Base-by-base conservation (phyloP, 495 filamentous ascomycete genomes). In the Alectoria sarmentosa region DNA sequence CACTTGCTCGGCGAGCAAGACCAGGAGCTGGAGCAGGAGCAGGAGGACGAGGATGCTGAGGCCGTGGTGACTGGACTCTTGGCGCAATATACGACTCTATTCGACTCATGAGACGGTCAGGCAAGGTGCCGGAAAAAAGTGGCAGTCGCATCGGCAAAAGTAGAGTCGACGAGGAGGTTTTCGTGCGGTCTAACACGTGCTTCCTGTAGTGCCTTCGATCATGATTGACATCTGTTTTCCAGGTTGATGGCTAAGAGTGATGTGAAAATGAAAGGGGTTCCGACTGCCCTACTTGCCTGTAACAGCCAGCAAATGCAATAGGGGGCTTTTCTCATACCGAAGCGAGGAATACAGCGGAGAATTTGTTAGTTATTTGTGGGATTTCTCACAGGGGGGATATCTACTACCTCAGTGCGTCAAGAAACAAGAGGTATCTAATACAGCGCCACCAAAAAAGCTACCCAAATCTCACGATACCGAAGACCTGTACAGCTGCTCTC, bases 1-100 rank as follows among this genome's bases (percentile, higher is more conserved):
- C n/a, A n/a, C n/a, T n/a, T n/a, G n/a, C n/a, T n/a, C n/a, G n/a
- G n/a, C n/a, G n/a, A n/a, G n/a, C n/a, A n/a, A n/a, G n/a, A n/a
- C n/a, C n/a, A n/a, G n/a, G n/a, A n/a, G n/a, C n/a, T n/a, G n/a
- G n/a, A n/a, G n/a, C n/a, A n/a, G n/a, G 36, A 42, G 1, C 30
- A 11, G 0, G 26, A 30, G 2, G 58, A 23, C 34, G 26, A 42
- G 7, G 46, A 61, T 8, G 64, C 37, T 11, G 58, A 64, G 8
- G 56, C 39, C 30, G 1, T 66, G 28, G 67, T 69, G 10, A 48
- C 58, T 17, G 60, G 56, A n/a, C 44, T 64, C 17, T 52, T 66
- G 28, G 37, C 28, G 14, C n/a, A 52, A 23, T 66, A 61, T 23
- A 61, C 64, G 49, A 69, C 44, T 13, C 41, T 60, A 19, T 67